Evolutionary conservation across 1,139 yeast species (phyloP).

Genomic region (Nakaseomyces delphensis): DNA sequence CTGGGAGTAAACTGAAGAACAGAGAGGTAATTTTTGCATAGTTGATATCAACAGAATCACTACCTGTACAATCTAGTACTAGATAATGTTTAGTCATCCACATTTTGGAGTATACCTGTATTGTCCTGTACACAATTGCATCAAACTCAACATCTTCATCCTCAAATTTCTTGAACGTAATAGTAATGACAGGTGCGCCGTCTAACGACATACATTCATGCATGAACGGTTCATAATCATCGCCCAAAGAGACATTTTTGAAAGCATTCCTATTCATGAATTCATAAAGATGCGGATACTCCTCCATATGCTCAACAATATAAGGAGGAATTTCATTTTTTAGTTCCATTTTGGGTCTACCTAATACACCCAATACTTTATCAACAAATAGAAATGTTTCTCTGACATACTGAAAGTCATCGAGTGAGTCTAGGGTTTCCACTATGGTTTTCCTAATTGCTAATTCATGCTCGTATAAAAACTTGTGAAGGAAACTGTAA

Average conservation of each 20-base stretch:
- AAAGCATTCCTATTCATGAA: constrained; percentile 64
- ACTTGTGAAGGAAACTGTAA: constrained; percentile 54
- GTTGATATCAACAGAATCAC: constrained; percentile 28
- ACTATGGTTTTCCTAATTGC: constrained; percentile 41
- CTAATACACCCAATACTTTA: constrained; percentile 30
- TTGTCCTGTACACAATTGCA: constrained; percentile 50
- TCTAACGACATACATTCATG: constrained; percentile 60
- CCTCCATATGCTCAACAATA: constrained; percentile 42
- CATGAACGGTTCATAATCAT: constrained; percentile 38
- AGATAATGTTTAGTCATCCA: constrained; percentile 63
- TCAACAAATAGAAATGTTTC: constrained; percentile 27
- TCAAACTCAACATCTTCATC: constrained; percentile 44
- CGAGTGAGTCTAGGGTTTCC: constrained; percentile 21
- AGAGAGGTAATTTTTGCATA: constrained; percentile 26
- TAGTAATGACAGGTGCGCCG: constrained; percentile 60
- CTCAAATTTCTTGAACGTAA: constrained; percentile 40
- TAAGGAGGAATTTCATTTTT: constrained; percentile 49
- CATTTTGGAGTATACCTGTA: constrained; percentile 60
- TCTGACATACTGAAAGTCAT: constrained; percentile 22
- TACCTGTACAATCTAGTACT: constrained; percentile 64
- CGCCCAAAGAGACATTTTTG: constrained; percentile 36
- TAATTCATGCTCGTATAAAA: constrained; percentile 53
- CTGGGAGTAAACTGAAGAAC: constrained; percentile 39
- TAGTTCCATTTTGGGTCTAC: constrained; percentile 39
- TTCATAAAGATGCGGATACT: constrained; percentile 53